Percentiles rank a stretch among this genome's conserved stretches.
phyloP scores from a whole-genome alignment of 1,284 basidiomycete species.

The Sphaerobolus stellatus region DNA sequence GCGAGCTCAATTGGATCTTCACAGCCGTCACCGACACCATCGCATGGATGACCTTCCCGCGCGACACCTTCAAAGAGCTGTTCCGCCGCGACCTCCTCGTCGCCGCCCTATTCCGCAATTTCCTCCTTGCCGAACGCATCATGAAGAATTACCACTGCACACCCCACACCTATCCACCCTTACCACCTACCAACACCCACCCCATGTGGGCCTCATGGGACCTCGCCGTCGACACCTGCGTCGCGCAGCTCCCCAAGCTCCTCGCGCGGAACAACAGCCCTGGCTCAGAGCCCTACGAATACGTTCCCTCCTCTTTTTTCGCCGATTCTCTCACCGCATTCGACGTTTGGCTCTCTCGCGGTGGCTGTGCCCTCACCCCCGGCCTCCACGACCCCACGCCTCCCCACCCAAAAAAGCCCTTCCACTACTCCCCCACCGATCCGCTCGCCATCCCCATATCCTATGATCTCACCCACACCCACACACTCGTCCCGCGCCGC shows the following conservation, averaged over 20 bases:
- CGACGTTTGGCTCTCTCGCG: slow-evolving; percentile 95
- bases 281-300: slow-evolving; percentile 56
- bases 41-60: slow-evolving; percentile 96
- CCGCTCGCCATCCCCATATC: slow-evolving; percentile 39
- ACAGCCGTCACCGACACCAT: slow-evolving; percentile 99
- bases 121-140: slow-evolving; percentile 93
- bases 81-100: slow-evolving; percentile 97
- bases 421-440: not conserved
- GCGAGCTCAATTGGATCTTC: slow-evolving; percentile 99
- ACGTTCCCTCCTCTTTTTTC: slow-evolving; percentile 93
- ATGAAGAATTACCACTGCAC: slow-evolving; percentile 99
- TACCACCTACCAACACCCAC: slow-evolving; percentile 94
- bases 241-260: slow-evolving; percentile 92
- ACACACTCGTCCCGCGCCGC: slow-evolving; percentile 74
- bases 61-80: slow-evolving; percentile 89
- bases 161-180: slow-evolving; percentile 88
- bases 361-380: slow-evolving; percentile 67
- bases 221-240: slow-evolving; percentile 92
- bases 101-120: slow-evolving; percentile 95
- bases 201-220: slow-evolving; percentile 98
- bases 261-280: slow-evolving; percentile 57
- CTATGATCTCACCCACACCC: slow-evolving; percentile 23
- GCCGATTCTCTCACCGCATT: slow-evolving; percentile 96
- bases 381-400: slow-evolving; percentile 16
- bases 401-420: slow-evolving; percentile 29